Evolutionary conservation across 176 grass and related monocot species (phyloP).

Genomic region (Oropetium thomaeum): DNA sequence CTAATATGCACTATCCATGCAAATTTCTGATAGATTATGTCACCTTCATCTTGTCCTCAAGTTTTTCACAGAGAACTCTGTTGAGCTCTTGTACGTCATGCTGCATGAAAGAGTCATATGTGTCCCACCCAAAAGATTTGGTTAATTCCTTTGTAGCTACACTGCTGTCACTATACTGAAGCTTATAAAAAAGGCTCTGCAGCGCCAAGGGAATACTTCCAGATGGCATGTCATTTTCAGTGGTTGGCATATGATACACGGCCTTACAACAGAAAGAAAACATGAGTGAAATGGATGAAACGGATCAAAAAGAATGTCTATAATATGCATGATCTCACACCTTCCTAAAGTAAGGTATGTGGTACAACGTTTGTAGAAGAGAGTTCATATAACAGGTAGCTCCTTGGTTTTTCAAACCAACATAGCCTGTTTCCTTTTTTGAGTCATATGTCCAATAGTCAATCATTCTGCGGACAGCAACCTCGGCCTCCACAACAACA

Average conservation of each 20-base stretch:
- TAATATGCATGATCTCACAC: constrained; percentile 31
- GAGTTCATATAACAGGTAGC: constrained; percentile 98
- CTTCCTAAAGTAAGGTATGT: constrained; percentile 94
- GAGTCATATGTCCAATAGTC: constrained; percentile 93
- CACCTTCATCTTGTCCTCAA: constrained; percentile 97
- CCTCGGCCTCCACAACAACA: constrained; percentile 81
- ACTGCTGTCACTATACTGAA: constrained; percentile 85
- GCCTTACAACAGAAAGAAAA: constrained; percentile 37
- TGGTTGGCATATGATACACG: constrained; percentile 98
- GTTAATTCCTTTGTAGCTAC: constrained; percentile 94
- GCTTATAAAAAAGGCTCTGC: constrained; percentile 93
- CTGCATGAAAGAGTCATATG: constrained; percentile 99
- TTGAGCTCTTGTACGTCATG: constrained; percentile 96
- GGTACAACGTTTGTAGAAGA: constrained; percentile 90
- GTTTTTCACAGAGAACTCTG: constrained; percentile 92
- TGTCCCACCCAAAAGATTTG: constrained; percentile 99
- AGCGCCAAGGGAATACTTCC: constrained; percentile 91
- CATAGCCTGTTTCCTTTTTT: constrained; percentile 93
- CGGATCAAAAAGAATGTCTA: constrained; percentile 6
- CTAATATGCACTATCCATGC: background rate
- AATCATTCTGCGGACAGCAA: constrained; percentile 66
- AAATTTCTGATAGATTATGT: constrained; percentile 20
- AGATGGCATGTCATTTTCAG: constrained; percentile 90
- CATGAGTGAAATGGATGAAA: background rate
- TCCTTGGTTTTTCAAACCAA: constrained; percentile 93